A percentile compares a stretch with the other conserved stretches of the same genome.
These are phyloP conservation scores for Eutrema japonicum DNA, from an alignment of 345 rosid species.

Conservation along the genomic window DNA sequence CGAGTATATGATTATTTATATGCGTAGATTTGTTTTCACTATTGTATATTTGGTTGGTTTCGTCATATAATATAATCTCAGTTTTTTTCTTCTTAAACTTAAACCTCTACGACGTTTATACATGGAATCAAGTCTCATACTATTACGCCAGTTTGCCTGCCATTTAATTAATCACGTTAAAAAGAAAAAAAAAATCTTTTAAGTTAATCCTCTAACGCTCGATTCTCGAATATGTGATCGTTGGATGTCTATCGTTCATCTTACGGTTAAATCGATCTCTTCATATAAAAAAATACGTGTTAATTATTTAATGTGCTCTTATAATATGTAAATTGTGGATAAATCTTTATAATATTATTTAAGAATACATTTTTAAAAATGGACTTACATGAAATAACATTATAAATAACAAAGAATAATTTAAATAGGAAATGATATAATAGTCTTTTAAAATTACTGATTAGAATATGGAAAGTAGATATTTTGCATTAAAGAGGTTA, in stretches of 20 bases:
- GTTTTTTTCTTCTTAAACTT: not conserved
- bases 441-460: too few relatives aligned
- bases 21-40: constrained; percentile 17
- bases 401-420: too few relatives aligned
- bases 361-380: too few relatives aligned
- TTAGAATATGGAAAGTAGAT: too few relatives aligned
- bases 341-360: too few relatives aligned
- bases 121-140: constrained; percentile 3
- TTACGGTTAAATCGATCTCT: constrained; percentile 7
- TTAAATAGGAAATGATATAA: too few relatives aligned
- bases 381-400: too few relatives aligned
- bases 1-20: constrained; percentile 37
- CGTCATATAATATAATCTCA: constrained; percentile 18
- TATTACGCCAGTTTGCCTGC: not conserved
- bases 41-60: constrained; percentile 40
- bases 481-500: too few relatives aligned
- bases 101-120: not conserved
- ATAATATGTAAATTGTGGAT: too few relatives aligned
- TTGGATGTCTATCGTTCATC: not conserved
- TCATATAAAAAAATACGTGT: not conserved
- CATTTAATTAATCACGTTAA: not conserved
- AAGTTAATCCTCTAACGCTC: not conserved
- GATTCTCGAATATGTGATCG: not conserved
- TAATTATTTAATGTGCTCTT: not conserved
- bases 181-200: not conserved